phyloP scores from a whole-genome alignment of 2,329 filamentous ascomycete genomes.

The Hymenotorrendiella dingleyae region DNA sequence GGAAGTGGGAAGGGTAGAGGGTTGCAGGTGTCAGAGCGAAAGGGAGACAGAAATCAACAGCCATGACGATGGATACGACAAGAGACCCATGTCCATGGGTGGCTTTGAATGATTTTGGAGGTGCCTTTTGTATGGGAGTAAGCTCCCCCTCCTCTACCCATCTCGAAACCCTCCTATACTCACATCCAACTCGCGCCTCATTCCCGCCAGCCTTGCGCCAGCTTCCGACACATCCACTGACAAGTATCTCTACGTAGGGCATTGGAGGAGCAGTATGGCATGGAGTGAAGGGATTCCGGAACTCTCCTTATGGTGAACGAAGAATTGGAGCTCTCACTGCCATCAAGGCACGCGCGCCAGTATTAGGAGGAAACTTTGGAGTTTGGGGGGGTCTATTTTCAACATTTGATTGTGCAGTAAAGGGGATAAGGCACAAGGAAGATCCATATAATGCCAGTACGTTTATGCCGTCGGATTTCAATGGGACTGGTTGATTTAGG shows the following conservation, averaged over 20 bases:
- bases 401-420: constrained; percentile 94
- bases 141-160: constrained; percentile 33
- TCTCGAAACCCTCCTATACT: background rate
- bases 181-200: background rate
- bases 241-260: constrained; percentile 40
- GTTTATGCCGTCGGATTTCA: constrained; percentile 22
- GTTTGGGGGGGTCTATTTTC: constrained; percentile 96
- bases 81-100: constrained; percentile 97
- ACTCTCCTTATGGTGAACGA: constrained; percentile 86
- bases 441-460: constrained; percentile 90
- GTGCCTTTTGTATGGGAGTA: constrained; percentile 96
- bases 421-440: constrained; percentile 92
- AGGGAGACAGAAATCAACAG: constrained; percentile 14
- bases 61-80: constrained; percentile 75
- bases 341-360: constrained; percentile 93
- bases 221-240: background rate
- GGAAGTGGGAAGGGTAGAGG: background rate
- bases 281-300: constrained; percentile 90
- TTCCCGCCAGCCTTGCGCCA: constrained; percentile 1
- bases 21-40: background rate
- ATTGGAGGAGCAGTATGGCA: constrained; percentile 88
- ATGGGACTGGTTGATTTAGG: background rate
- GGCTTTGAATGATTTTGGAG: constrained; percentile 93
- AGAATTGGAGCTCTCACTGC: constrained; percentile 94
- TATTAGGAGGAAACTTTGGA: constrained; percentile 95